Evolutionary conservation across 441 rosid species (phyloP).

Genomic region (Populus trichocarpa): DNA sequence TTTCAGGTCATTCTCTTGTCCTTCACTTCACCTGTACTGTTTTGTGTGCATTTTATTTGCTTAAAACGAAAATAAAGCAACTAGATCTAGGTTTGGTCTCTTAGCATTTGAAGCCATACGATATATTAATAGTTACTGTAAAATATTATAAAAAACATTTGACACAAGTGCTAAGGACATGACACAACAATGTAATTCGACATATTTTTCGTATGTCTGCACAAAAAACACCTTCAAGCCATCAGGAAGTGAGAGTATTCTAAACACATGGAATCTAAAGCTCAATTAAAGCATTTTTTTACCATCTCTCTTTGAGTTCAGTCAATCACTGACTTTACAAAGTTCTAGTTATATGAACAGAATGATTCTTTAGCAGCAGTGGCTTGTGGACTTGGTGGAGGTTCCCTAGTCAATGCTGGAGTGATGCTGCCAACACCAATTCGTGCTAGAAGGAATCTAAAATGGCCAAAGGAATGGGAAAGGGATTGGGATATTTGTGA

Average conservation of each 20-base stretch:
- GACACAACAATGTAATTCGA: background rate
- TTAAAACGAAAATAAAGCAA: background rate
- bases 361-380: conserved; percentile 40
- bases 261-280: background rate
- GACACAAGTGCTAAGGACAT: background rate
- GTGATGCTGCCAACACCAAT: conserved; percentile 39
- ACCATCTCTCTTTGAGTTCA: background rate
- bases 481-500: conserved; percentile 36
- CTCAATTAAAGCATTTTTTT: background rate
- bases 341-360: conserved; percentile 25
- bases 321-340: background rate
- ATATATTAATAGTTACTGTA: background rate
- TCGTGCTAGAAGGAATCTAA: conserved; percentile 30
- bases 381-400: conserved; percentile 47
- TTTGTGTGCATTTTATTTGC: background rate
- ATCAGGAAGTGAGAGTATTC: background rate
- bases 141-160: background rate
- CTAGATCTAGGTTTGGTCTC: background rate
- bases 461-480: conserved; percentile 47
- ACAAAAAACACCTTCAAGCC: too few species aligned
- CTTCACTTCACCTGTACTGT: background rate
- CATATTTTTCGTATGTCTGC: too few species aligned
- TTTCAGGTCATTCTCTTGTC: conserved; percentile 30
- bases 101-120: background rate
- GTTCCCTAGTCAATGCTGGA: conserved; percentile 43